These are phyloP conservation scores for Sugiyamaella lignohabitans DNA, from an alignment of 805 yeast genomes.

Conservation along the genomic window DNA sequence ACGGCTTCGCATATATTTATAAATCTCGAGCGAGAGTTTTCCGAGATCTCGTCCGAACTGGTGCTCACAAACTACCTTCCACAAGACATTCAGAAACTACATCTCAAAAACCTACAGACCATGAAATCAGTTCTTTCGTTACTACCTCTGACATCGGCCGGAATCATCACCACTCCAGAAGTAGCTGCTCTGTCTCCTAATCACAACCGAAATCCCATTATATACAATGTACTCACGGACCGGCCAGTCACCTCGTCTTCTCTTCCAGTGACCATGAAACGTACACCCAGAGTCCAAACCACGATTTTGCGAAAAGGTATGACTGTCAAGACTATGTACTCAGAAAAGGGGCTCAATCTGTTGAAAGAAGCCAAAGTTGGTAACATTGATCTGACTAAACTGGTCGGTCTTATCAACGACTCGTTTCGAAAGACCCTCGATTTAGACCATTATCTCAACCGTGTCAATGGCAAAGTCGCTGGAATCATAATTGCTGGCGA, in stretches of 20 bases:
- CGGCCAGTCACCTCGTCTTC: constrained; percentile 88
- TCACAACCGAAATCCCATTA: constrained; percentile 66
- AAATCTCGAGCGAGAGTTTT: constrained; percentile 75
- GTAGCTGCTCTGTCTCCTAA: constrained; percentile 48
- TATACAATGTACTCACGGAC: constrained; percentile 86
- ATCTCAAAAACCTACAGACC: constrained; percentile 57
- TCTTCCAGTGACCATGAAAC: constrained; percentile 58
- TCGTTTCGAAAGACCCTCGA: constrained; percentile 72
- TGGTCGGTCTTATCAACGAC: constrained; percentile 61
- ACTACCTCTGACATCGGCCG: constrained; percentile 59
- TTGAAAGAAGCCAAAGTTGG: constrained; percentile 34
- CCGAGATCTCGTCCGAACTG: constrained; percentile 58
- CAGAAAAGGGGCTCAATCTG: constrained; percentile 37
- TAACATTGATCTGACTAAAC: constrained; percentile 48
- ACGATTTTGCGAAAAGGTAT: constrained; percentile 77
- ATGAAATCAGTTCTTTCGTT: constrained; percentile 51
- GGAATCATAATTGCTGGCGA: constrained; percentile 83
- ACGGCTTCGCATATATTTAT: constrained; percentile 78
- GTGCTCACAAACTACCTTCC: constrained; percentile 11
- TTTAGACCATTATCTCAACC: constrained; percentile 52
- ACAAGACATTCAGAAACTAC: constrained; percentile 34
- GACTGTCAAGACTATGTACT: constrained; percentile 41
- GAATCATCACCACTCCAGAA: constrained; percentile 77
- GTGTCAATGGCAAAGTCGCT: constrained; percentile 64
- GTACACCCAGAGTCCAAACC: constrained; percentile 61